These are phyloP conservation scores for Stagonosporopsis tanaceti DNA, from an alignment of 2,329 filamentous ascomycete genomes.

Conservation along the genomic window DNA sequence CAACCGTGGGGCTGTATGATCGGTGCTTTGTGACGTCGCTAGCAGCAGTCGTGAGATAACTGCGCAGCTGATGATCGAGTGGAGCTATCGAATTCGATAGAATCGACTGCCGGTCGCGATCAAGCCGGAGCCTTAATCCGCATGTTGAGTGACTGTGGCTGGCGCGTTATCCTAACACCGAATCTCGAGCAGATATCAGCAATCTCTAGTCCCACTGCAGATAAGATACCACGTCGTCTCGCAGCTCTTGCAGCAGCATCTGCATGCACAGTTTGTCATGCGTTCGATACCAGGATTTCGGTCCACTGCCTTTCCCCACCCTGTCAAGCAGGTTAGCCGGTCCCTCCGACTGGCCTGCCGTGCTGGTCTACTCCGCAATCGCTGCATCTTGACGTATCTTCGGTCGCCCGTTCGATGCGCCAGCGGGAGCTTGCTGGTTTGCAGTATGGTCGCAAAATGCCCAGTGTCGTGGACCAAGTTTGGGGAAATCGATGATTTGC, in stretches of 20 bases:
- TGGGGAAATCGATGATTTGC: conserved; percentile 1
- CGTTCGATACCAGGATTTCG: conserved; percentile 5
- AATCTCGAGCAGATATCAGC: conserved; percentile 8
- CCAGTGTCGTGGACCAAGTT: background rate
- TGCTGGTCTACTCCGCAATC: conserved; percentile 12
- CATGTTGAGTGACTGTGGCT: conserved; percentile 13
- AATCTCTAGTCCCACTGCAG: conserved; percentile 9
- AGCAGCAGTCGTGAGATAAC: conserved; percentile 9
- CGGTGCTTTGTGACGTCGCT: conserved; percentile 25
- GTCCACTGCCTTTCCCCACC: conserved; percentile 10
- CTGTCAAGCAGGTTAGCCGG: conserved; percentile 18
- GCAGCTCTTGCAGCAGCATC: conserved; percentile 4
- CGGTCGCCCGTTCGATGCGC: conserved; percentile 2
- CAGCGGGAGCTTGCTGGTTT: conserved; percentile 14
- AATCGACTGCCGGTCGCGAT: conserved; percentile 3
- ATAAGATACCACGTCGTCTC: conserved; percentile 1
- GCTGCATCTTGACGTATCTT: conserved; percentile 17
- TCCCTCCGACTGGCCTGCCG: conserved; percentile 15
- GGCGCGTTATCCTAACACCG: conserved; percentile 12
- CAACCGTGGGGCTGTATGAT: conserved; percentile 15
- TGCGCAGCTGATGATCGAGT: conserved; percentile 23
- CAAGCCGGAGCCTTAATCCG: conserved; percentile 1
- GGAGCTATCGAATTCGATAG: conserved; percentile 17
- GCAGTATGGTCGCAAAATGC: conserved; percentile 2
- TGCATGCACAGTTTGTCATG: conserved; percentile 12